phyloP scores from a whole-genome alignment of 2,329 filamentous ascomycete genomes.

The Talaromyces sp. region DNA sequence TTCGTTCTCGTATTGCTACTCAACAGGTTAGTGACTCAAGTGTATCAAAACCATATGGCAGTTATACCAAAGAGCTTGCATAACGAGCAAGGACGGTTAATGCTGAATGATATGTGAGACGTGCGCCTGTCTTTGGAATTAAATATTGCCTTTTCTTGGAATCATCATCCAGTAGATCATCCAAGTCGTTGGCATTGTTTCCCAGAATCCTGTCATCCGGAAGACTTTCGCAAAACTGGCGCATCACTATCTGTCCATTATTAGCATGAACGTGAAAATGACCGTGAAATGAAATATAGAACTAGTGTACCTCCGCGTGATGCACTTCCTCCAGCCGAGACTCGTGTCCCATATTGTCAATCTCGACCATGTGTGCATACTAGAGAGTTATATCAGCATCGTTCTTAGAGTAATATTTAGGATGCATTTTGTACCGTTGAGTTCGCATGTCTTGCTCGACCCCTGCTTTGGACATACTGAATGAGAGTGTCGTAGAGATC shows the following conservation, averaged over 20 bases:
- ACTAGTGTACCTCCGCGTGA: constrained; percentile 39
- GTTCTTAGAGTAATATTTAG: background rate
- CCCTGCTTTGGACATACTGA: constrained; percentile 89
- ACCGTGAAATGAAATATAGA: background rate
- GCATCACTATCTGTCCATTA: constrained; percentile 51
- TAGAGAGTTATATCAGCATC: constrained; percentile 10
- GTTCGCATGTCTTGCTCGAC: constrained; percentile 70
- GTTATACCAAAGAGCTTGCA: constrained; percentile 57
- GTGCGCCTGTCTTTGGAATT: constrained; percentile 66
- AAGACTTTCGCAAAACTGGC: constrained; percentile 68
- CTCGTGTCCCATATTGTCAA: constrained; percentile 60
- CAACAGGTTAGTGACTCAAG: constrained; percentile 11
- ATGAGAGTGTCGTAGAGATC: constrained; percentile 87
- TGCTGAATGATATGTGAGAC: constrained; percentile 70
- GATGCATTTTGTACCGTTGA: constrained; percentile 50
- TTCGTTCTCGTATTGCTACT: constrained; percentile 45
- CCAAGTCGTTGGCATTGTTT: constrained; percentile 54
- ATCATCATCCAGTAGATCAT: constrained; percentile 52
- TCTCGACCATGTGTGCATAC: constrained; percentile 80
- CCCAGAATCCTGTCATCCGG: constrained; percentile 68
- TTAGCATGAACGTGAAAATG: background rate
- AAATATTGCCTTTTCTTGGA: constrained; percentile 50
- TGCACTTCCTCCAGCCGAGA: constrained; percentile 50
- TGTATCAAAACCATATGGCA: constrained; percentile 12
- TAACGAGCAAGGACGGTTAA: constrained; percentile 69